Conservation (phyloP, 2,329 filamentous ascomycete genomes). For the Dryadomyces quercivorus region DNA sequence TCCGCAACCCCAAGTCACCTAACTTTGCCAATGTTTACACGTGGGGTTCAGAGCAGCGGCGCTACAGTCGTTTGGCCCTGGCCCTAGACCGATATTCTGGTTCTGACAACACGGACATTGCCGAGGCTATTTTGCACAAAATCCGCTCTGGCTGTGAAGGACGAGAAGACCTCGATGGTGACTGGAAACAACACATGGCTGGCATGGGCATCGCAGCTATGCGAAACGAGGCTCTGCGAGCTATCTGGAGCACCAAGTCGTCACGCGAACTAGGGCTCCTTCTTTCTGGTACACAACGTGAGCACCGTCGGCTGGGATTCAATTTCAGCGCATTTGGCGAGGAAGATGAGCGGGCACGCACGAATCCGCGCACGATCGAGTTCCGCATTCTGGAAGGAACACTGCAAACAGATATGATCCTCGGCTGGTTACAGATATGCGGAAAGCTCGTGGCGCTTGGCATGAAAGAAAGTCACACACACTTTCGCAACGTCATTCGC, state of each 20-base stretch:
- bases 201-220: slow-evolving; percentile 5
- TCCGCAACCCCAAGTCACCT: slow-evolving; percentile 23
- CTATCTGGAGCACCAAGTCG: slow-evolving; percentile 18
- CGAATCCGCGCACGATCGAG: slow-evolving; percentile 24
- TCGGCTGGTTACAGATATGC: slow-evolving; percentile 23
- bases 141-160: not conserved
- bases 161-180: slow-evolving; percentile 4
- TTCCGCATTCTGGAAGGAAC: slow-evolving; percentile 27
- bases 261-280: slow-evolving; percentile 21
- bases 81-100: slow-evolving; percentile 4
- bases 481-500: slow-evolving; percentile 6
- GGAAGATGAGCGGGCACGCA: slow-evolving; percentile 21
- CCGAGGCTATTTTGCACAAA: slow-evolving; percentile 3
- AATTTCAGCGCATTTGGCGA: slow-evolving; percentile 27
- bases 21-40: slow-evolving; percentile 25
- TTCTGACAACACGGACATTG: slow-evolving; percentile 1
- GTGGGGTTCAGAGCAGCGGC: slow-evolving; percentile 22
- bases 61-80: slow-evolving; percentile 20
- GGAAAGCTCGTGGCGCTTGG: slow-evolving; percentile 19
- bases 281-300: slow-evolving; percentile 21
- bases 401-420: slow-evolving; percentile 16
- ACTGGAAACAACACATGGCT: slow-evolving; percentile 12
- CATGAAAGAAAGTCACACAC: slow-evolving; percentile 6
- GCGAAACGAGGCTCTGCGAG: slow-evolving; percentile 14
- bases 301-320: slow-evolving; percentile 25